Base-by-base conservation (phyloP, 2,329 filamentous ascomycete species). In the Periglandula ipomoeae region DNA sequence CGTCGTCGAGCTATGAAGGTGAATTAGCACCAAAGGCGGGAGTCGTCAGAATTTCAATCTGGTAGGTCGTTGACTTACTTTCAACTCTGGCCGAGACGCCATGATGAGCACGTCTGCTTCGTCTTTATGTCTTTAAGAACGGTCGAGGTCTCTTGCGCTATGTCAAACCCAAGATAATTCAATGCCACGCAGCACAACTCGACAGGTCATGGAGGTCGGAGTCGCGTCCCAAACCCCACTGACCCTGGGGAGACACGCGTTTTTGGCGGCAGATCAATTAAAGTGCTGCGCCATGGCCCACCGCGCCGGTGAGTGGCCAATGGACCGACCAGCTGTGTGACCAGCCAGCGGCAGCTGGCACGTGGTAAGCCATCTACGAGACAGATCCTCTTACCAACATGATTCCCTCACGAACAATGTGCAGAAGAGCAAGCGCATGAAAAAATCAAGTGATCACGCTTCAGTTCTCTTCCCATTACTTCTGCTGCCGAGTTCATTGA, bases 1-100 rank as follows among this genome's bases (percentile, higher is more conserved):
- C 93, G 64, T 98, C 93, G 61, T 98, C 94, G 64, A 97, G 88
- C 86, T 90, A 49, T 5, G 23, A 15, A 13, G 19, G 15, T 47
- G 44, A 7, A 39, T 35, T 15, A 48, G 48, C 17, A 50, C 35
- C 19, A 4, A 9, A 8, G 7, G 10, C n/a, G 15, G 15, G 15
- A 4, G 30, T 32, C 30, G 30, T 8, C n/a, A 11, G 40, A 39
- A 40, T 32, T 42, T 15, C 27, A 8, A 22, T 42, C 3, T 13
- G 20, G 23, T 27, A 17, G 24, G 10, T 19, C 23, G 19, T 13
- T 15, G 7, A 51, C 50, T 37, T 51, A 84, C 84, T 78, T 85
- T 87, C 45, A 87, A 66, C 62, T 87, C 84, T 50, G 84, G 84
- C 60, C 84, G 72, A 46, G 84, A 85, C 64, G 82, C 81, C 84